These are phyloP conservation scores for Diaporthe capsici DNA, from an alignment of 2,329 filamentous ascomycete genomes.

Conservation along the genomic window DNA sequence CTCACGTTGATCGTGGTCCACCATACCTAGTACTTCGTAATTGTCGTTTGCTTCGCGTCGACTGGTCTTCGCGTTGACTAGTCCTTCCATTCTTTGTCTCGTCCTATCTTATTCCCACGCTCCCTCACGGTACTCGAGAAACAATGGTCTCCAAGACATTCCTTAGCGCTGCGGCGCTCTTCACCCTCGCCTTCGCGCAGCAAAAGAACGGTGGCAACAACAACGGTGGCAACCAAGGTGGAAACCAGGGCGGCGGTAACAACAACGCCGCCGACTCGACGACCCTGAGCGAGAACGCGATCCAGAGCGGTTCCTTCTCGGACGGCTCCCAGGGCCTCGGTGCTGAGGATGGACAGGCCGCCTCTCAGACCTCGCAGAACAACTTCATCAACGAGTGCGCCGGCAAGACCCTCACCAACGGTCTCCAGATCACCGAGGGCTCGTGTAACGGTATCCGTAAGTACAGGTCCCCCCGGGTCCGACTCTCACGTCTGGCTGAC, in stretches of 20 bases:
- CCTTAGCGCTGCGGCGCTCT: constrained; percentile 48
- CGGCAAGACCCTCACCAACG: constrained; percentile 70
- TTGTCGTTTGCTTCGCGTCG: constrained; percentile 27
- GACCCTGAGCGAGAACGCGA: constrained; percentile 45
- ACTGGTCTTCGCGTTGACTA: constrained; percentile 26
- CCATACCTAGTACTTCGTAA: constrained; percentile 38
- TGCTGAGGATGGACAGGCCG: constrained; percentile 37
- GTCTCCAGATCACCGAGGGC: constrained; percentile 68
- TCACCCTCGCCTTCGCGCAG: constrained; percentile 46
- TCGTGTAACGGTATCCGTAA: constrained; percentile 76
- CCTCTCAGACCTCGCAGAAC: constrained; percentile 48
- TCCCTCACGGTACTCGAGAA: constrained; percentile 35
- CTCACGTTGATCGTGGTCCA: constrained; percentile 53
- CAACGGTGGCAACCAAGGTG: constrained; percentile 21
- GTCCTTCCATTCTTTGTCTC: constrained; percentile 39
- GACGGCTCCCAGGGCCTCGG: constrained; percentile 52
- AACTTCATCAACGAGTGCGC: constrained; percentile 77
- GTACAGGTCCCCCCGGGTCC: constrained; percentile 46
- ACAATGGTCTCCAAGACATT: constrained; percentile 49
- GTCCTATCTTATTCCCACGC: constrained; percentile 3
- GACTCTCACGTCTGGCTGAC: constrained; percentile 41
- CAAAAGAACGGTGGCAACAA: constrained; percentile 37
- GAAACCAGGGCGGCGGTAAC: constrained; percentile 28
- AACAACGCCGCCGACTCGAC: constrained; percentile 45
- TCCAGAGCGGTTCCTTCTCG: constrained; percentile 53